Evolutionary conservation across 371 early-diverging fungal species (phyloP), one percentile per base, ranked within the genome.

Genomic region (Rhizopus delemar): DNA sequence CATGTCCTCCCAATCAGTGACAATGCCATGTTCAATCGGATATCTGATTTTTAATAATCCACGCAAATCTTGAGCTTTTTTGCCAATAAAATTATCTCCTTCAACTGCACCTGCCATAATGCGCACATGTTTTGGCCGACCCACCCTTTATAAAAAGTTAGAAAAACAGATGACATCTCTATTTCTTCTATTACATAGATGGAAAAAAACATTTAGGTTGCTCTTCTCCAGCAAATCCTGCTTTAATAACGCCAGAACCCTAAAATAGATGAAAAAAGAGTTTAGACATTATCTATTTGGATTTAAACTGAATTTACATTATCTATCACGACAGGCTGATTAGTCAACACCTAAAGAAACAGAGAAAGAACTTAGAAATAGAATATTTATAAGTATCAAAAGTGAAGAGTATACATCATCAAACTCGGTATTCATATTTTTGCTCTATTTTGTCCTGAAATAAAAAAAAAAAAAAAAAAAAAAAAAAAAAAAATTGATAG

Each of bases 41-140:
- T 98, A 97, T 64, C 85, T 88, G 63, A 98, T 86, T 59, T 88
- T 87, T 55, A 97, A 83, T 53, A 97, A 80, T 9, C 97, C 98
- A 35, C 97, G 88, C 46, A 93, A 77, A 63, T 96, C 96, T 75
- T 95, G 94, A 6, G 96, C 97, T 69, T 90, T 90, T 51, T 85
- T 83, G 11, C 98, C 97, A 63, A 98, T 93, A 72, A 95, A 97
- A 39, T 86, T 85, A 65, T 94, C 95, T 16, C 94, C 94, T 74
- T 96, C 95, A 6, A 92, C 91, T 22, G 95, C 94, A 61, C 98
- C 98, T n/a, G 95, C 95, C 96, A 97, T 96, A 66, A 95, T 88
- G 59, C 95, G 90, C 57, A 85, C 81, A 76, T 96, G 97, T 69
- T 95, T 96, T 46, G 96, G 96, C 50, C 95, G 85, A 28, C 98